Conservation (phyloP, 2,329 filamentous ascomycete species). For the Tympanopsis confertula region DNA sequence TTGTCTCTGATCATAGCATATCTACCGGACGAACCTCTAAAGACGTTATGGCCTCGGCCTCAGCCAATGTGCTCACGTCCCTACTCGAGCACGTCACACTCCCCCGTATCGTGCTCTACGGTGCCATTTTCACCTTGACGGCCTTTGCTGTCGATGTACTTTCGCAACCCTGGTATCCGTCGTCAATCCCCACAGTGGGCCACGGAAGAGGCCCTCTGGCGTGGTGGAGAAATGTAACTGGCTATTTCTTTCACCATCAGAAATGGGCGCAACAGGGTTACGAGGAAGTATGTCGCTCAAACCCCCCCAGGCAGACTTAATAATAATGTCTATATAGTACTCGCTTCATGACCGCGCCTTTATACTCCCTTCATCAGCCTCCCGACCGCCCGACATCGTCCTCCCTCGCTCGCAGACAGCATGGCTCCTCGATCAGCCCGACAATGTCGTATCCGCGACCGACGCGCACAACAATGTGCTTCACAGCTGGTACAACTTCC, state of each 20-base stretch:
- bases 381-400: conserved; percentile 28
- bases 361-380: conserved; percentile 26
- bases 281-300: conserved; percentile 17
- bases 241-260: conserved; percentile 22
- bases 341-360: conserved; percentile 27
- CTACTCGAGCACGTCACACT: no score
- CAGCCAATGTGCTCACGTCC: no score
- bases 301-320: not conserved
- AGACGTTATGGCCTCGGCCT: no score
- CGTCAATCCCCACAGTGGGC: conserved; percentile 26
- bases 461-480: conserved; percentile 26
- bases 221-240: conserved; percentile 24
- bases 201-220: conserved; percentile 21
- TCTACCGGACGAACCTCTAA: no score
- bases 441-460: conserved; percentile 25
- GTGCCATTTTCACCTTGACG: no score
- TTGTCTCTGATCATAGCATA: no score
- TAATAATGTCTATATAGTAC: conserved; percentile 16
- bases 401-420: conserved; percentile 27
- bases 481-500: conserved; percentile 28
- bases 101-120: no score
- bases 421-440: conserved; percentile 36
- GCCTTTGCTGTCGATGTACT: conserved; percentile 26
- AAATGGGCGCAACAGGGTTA: conserved; percentile 30
- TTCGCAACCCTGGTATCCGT: conserved; percentile 24